A percentile compares a stretch with the other conserved stretches of the same genome.
Evolutionary conservation across 495 filamentous ascomycete genomes (phyloP).

Genomic region (Hyaloscypha finlandica): DNA sequence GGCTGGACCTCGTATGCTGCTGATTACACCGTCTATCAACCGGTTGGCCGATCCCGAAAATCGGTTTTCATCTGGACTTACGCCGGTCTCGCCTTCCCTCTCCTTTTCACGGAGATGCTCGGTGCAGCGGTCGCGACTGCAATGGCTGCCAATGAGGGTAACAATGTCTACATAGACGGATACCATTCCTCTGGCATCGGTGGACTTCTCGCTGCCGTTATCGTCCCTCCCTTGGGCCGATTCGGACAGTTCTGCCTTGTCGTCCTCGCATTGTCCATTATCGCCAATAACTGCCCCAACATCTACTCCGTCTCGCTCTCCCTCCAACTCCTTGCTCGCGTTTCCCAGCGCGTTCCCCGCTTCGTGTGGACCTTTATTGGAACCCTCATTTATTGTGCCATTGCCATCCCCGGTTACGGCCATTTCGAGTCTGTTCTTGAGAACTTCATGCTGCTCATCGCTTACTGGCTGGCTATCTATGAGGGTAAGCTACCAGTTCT

Average conservation of each 20-base stretch:
- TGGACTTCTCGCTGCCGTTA: conserved; percentile 67
- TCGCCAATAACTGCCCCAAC: conserved; percentile 88
- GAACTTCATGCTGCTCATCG: conserved; percentile 79
- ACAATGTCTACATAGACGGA: conserved; percentile 51
- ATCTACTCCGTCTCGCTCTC: conserved; percentile 81
- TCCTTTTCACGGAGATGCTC: conserved; percentile 78
- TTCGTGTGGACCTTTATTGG: conserved; percentile 75
- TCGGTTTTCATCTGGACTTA: conserved; percentile 72
- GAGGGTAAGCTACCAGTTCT: conserved; percentile 39
- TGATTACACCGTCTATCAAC: conserved; percentile 86
- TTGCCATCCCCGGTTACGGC: conserved; percentile 76
- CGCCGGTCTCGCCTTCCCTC: conserved; percentile 67
- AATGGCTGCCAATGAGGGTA: conserved; percentile 50
- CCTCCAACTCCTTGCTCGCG: conserved; percentile 68
- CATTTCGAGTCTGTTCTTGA: conserved; percentile 71
- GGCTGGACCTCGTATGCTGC: conserved; percentile 81
- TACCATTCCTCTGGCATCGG: conserved; percentile 67
- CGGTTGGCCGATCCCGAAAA: conserved; percentile 53
- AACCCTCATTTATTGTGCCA: conserved; percentile 69
- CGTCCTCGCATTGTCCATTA: conserved; percentile 74
- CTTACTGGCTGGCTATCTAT: conserved; percentile 87
- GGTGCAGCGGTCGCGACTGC: conserved; percentile 74
- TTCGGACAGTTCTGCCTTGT: conserved; percentile 86
- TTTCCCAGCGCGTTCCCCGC: conserved; percentile 69
- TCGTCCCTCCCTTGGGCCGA: conserved; percentile 65